Conservation (phyloP, 768 basidiomycete genomes). For the Tricholoma bakamatsutake region DNA sequence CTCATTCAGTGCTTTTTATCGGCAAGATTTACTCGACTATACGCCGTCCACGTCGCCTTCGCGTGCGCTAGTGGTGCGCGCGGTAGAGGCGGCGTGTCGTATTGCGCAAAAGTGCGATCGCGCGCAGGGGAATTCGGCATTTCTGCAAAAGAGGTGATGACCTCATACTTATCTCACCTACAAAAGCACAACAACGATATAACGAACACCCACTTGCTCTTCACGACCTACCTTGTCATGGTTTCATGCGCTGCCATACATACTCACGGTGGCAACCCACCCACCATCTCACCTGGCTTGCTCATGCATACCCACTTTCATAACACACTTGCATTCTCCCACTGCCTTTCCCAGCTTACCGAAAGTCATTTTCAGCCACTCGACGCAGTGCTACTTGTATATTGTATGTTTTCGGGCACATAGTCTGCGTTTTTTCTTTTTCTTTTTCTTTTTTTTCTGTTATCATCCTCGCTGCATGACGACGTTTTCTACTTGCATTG, state of each 20-base stretch:
- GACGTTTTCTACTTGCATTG: too few relatives aligned
- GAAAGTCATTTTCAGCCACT: too few relatives aligned
- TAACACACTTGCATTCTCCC: too few relatives aligned
- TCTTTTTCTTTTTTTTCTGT: too few relatives aligned
- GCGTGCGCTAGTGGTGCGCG: conserved; percentile 48
- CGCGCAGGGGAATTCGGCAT: conserved; percentile 48
- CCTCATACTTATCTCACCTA: not conserved
- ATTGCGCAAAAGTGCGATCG: conserved; percentile 57
- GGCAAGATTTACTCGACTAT: conserved; percentile 47
- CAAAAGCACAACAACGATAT: not conserved
- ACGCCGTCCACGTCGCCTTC: conserved; percentile 51
- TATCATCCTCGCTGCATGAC: too few relatives aligned
- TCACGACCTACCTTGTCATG: not conserved
- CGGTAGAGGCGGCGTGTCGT: conserved; percentile 49
- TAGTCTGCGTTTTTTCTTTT: too few relatives aligned
- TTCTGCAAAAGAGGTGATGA: conserved; percentile 8
- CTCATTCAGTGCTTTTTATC: not conserved
- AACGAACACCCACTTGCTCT: not conserved
- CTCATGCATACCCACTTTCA: too few relatives aligned
- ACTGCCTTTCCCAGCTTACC: too few relatives aligned
- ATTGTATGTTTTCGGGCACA: too few relatives aligned
- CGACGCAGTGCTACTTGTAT: too few relatives aligned
- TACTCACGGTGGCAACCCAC: not conserved
- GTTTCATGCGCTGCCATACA: not conserved
- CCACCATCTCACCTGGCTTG: too few relatives aligned